A percentile compares a stretch with the other conserved stretches of the same genome.
phyloP scores from a whole-genome alignment of 1,139 yeast species.

The Starmera stellimalicola region DNA sequence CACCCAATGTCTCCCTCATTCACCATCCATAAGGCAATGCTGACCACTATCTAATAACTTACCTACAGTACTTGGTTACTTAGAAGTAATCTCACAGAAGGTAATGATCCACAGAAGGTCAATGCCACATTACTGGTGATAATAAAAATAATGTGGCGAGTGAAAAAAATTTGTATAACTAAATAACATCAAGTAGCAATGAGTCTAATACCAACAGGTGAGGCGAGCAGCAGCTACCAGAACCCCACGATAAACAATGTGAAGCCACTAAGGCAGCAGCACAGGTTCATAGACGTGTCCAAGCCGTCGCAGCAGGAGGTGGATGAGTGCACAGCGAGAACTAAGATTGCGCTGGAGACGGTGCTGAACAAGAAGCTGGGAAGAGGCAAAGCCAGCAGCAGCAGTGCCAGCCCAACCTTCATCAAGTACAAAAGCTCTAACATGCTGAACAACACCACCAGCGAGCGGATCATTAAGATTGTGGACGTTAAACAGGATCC shows the following conservation, averaged over 20 bases:
- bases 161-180: no score
- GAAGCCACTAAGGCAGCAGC: constrained; percentile 38
- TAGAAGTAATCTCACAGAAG: no score
- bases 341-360: constrained; percentile 38
- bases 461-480: constrained; percentile 37
- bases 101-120: no score
- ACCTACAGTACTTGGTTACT: no score
- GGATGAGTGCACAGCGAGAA: constrained; percentile 30
- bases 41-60: no score
- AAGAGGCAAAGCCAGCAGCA: constrained; percentile 19
- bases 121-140: no score
- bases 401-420: constrained; percentile 28
- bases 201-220: constrained; percentile 4
- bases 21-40: no score
- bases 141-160: no score
- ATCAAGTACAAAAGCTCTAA: constrained; percentile 41
- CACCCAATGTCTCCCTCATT: no score
- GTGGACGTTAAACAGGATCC: constrained; percentile 70
- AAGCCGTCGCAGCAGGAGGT: constrained; percentile 35
- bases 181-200: neutral
- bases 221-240: constrained; percentile 24
- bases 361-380: constrained; percentile 31
- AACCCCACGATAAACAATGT: constrained; percentile 32
- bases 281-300: constrained; percentile 22
- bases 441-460: constrained; percentile 20